These are phyloP conservation scores for Tylopilus sp. DNA, from an alignment of 1,284 basidiomycete genomes.

Conservation along the genomic window DNA sequence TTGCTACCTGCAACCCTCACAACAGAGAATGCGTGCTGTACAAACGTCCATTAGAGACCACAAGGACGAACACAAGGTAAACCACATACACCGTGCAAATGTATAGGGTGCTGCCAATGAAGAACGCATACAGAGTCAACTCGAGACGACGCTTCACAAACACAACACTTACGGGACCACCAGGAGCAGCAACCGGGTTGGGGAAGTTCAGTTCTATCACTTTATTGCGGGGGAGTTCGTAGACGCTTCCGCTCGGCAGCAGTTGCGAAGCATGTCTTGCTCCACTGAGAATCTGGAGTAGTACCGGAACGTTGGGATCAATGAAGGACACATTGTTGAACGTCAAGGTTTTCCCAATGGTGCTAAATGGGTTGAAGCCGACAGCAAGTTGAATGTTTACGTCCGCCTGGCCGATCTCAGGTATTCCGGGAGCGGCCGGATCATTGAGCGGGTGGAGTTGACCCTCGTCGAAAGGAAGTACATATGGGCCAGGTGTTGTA, in stretches of 20 bases:
- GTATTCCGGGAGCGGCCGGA: constrained; percentile 44
- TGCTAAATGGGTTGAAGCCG: not conserved
- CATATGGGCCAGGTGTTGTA: constrained; percentile 44
- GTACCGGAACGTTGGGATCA: not conserved
- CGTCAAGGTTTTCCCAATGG: constrained; percentile 2
- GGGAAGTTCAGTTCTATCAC: not conserved
- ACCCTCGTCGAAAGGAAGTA: constrained; percentile 41
- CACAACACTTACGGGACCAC: not conserved
- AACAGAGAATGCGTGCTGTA: not conserved
- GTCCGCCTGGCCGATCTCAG: constrained; percentile 41
- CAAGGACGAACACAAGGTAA: not conserved
- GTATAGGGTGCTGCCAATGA: not conserved
- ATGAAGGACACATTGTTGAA: constrained; percentile 30
- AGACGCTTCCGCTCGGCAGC: not conserved
- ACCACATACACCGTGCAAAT: not conserved
- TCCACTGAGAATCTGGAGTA: not conserved
- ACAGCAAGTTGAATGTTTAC: constrained; percentile 32
- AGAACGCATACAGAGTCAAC: not conserved
- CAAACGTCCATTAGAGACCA: not conserved
- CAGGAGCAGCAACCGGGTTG: not conserved
- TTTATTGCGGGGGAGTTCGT: not conserved
- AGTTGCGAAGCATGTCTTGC: not conserved
- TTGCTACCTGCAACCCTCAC: not conserved
- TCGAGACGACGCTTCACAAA: not conserved
- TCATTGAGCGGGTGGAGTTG: constrained; percentile 46